Evolutionary conservation across 2,329 filamentous ascomycete genomes (phyloP), one percentile per base, ranked within the genome.

Genomic region (Aspergillus niger): DNA sequence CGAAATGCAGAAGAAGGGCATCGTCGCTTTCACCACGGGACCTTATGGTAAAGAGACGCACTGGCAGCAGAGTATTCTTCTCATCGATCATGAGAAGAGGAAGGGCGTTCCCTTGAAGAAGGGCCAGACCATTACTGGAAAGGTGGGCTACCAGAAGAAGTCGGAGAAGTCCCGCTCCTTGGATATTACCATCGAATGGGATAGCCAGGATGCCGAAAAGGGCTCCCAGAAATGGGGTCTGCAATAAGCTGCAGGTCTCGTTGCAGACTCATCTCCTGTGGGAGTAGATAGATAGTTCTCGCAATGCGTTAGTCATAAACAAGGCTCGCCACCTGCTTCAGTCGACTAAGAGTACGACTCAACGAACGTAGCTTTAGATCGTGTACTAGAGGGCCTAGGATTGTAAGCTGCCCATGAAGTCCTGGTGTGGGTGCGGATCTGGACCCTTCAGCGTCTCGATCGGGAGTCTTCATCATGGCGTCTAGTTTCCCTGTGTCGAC

Each of bases 1-100:
- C n/a, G 81, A 84, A 3, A 92, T 89, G 86, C 83, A 85, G 64
- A 79, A 82, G 70, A 81, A 89, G 65, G 86, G 88, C 54, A 69
- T 76, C 22, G 83, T 92, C n/a, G 89, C 91, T 0, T 97, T 97
- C 75, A 96, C 92, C 7, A 98, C 93, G 1, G 91, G 92, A 0
- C 93, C 93, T 0, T 81, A 83, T 65, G 87, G 86, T 17, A 87
- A 85, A 57, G 85, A 89, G 63, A 98, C 94, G 7, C 94, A 98
- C 77, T 98, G 94, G 94, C 90, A 89, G 76, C 92, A 96, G 73
- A 91, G 89, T 1, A 80, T 97, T 24, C 80, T 94, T 62, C 78
- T 96, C 55, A 84, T 89, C 62, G 87, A 91, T 58, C 81, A 83
- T 36, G 74, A 72, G 38, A 82, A 84, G 43, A 79, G 85, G 57